Evolutionary conservation across 345 rosid genomes (phyloP).

Genomic region (Gossypium raimondii): DNA sequence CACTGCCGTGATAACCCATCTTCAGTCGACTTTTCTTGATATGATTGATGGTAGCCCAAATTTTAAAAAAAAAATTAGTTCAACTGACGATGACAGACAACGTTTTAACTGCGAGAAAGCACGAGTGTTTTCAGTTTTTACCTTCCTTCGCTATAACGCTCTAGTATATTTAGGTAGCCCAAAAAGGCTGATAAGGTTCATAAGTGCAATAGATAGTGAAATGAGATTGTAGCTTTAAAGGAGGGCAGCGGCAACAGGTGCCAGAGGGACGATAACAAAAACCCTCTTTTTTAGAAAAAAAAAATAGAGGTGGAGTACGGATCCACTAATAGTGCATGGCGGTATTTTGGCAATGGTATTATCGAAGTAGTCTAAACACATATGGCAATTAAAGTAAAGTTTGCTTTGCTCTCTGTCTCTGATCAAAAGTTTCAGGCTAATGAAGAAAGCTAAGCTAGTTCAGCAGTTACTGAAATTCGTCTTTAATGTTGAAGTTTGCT

Average conservation of each 20-base stretch:
- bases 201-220: not conserved
- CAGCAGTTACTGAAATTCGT: no score
- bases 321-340: no score
- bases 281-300: no score
- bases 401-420: no score
- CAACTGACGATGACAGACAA: not conserved
- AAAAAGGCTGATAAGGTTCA: not conserved
- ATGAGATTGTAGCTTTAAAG: constrained; percentile 1
- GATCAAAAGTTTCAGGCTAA: no score
- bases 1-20: not conserved
- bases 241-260: not conserved
- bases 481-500: no score
- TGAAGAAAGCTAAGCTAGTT: no score
- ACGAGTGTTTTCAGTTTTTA: not conserved
- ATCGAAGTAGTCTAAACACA: no score
- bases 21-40: not conserved
- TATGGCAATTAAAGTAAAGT: no score
- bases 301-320: no score
- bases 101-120: constrained; percentile 5
- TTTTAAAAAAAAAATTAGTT: no score
- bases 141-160: not conserved
- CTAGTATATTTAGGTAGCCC: not conserved
- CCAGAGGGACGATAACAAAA: not conserved
- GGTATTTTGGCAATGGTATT: no score
- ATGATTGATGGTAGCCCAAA: constrained; percentile 9